phyloP scores from a whole-genome alignment of 371 early-diverging fungal species.

The Mucor velutinosus region DNA sequence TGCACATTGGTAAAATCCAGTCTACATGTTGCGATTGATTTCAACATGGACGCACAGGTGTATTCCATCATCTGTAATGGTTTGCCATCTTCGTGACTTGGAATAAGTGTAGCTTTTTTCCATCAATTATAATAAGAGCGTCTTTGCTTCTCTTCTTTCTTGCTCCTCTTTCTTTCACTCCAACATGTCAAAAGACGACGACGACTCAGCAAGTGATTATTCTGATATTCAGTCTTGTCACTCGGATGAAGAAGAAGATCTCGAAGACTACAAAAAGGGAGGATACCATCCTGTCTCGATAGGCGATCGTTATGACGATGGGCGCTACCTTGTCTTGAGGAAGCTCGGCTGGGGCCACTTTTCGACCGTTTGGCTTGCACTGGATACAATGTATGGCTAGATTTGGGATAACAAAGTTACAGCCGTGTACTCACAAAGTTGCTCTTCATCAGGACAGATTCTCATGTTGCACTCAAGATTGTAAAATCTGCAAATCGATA shows the following conservation, averaged over 20 bases:
- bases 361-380: constrained; percentile 95
- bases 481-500: constrained; percentile 95
- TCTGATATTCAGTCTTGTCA: constrained; percentile 24
- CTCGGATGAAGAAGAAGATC: constrained; percentile 85
- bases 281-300: constrained; percentile 93
- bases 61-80: background rate
- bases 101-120: background rate
- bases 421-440: background rate
- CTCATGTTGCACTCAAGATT: constrained; percentile 94
- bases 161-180: background rate
- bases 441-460: constrained; percentile 47
- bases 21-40: background rate
- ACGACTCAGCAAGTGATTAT: constrained; percentile 29
- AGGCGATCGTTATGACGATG: constrained; percentile 82
- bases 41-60: background rate
- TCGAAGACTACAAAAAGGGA: constrained; percentile 87
- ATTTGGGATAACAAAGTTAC: background rate
- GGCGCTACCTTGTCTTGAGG: constrained; percentile 80
- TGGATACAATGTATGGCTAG: constrained; percentile 67
- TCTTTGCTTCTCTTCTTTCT: background rate
- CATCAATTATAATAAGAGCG: background rate
- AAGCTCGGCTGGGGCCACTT: constrained; percentile 99
- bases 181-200: constrained; percentile 14
- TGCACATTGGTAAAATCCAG: too few relatives aligned
- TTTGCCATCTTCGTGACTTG: background rate